Evolutionary conservation across 768 basidiomycete genomes (phyloP), one percentile per base, ranked within the genome.

Genomic region (Hortiboletus campestris): DNA sequence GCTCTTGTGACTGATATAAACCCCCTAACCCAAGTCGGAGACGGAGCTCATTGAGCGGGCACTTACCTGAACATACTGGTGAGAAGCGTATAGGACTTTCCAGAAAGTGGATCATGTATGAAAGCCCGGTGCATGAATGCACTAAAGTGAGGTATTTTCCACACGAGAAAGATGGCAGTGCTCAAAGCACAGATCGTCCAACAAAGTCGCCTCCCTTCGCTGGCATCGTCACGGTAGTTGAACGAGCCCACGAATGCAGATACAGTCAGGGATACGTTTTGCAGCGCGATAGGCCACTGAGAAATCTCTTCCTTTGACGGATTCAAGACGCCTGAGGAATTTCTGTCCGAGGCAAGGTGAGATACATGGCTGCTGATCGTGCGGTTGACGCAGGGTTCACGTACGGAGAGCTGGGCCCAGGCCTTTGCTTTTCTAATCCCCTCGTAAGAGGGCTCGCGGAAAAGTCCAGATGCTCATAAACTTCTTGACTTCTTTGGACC

Each of bases 61-160:
- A 60, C 80, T 46, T 57, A 84, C 90, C 91, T 90, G 76, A 96
- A 94, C 65, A 84, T 80, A 60, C 85, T 88, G 3, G 91, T 93
- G 55, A 94, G 75, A 55, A 96, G 77, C 0, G 94, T 95, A 55
- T 83, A 84, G 0, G 85, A 81, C 60, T 78, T 74, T 3, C 89
- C 89, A 22, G 89, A 91, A 48, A 96, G 77, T 0, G 93, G 92
- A 63, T 91, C 75, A 64, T 96, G 93, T 68, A 79, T 79, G 64
- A 91, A 96, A 55, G 76, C 72, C 35, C 75, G 72, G 53, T 67
- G 75, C 94, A 96, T 95, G 61, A 81, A 75, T 0, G 79, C 75
- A 36, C 79, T 73, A 42, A 86, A 70, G n/a, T 80, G 75, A 22
- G 81, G 82, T 17, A 92, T 72, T 61, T 90, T 85, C 91, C 92